Evolutionary conservation across 2,329 filamentous ascomycete species (phyloP), one percentile per base, ranked within the genome.

Genomic region (Diplodia sapinea): DNA sequence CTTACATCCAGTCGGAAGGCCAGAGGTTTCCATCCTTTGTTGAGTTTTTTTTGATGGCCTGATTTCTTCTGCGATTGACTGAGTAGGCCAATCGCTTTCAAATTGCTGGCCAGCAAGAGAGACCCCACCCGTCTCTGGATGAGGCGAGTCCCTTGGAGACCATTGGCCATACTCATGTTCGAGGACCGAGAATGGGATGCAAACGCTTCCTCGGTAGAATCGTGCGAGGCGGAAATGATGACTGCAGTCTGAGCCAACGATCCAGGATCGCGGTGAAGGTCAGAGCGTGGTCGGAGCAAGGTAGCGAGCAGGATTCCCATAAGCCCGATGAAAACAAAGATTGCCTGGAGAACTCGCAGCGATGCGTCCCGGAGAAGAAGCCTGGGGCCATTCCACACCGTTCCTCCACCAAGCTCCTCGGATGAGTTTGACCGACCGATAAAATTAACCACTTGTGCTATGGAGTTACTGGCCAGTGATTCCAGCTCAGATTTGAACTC

Each of bases 261-360:
- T 9, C 52, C 52, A n/a, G 52, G 52, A 36, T 55, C 52, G 15
- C 26, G n/a, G 20, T 31, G 23, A 55, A 55, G 52, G 31, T 26
- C 15, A 31, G 52, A 26, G 15, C 52, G n/a, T 55, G 52, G 52
- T n/a, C 52, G 20, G 20, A 55, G 26, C 26, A 17, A 36, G 15
- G 52, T 55, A 26, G 52, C 52, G n/a, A 31, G 52, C 15, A 55
- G 52, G 52, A 31, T 31, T 11, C 52, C 26, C 7, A 26, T 31
- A 17, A 55, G 15, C 4, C 52, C 52, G 7, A 31, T 31, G 8
- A 55, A 31, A 9, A 36, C 2, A 33, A 55, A 26, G 13, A 55
- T 31, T 26, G 52, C 52, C 26, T 55, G 52, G 20, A 55, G 26
- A 36, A 31, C 31, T 17, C 52, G 52, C 15, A 55, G 26, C 17